phyloP scores from a whole-genome alignment of 106 monocot genomes.

The Agapanthus africanus region DNA sequence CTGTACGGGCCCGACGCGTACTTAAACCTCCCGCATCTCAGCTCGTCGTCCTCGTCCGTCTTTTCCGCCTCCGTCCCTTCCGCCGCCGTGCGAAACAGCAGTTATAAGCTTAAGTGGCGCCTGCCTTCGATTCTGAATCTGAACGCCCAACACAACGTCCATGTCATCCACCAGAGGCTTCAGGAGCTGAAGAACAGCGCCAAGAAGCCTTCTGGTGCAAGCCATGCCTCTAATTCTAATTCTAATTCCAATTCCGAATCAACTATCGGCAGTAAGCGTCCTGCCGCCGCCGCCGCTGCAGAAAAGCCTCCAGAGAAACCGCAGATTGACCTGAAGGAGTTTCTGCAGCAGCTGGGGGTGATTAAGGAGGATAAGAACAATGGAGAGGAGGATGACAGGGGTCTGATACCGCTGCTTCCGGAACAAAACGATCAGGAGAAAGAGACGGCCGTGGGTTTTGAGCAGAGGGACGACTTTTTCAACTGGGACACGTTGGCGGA shows the following conservation, averaged over 20 bases:
- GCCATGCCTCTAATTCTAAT: not conserved
- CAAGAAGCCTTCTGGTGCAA: not conserved
- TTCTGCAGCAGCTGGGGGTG: slow-evolving; percentile 84
- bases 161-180: slow-evolving; percentile 75
- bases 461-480: slow-evolving; percentile 22
- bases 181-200: slow-evolving; percentile 59
- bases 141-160: slow-evolving; percentile 85
- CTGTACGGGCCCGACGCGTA: slow-evolving; percentile 94
- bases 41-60: slow-evolving; percentile 9
- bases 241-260: not conserved
- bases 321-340: slow-evolving; percentile 87
- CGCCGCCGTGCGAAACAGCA: not conserved
- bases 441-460: slow-evolving; percentile 13
- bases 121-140: slow-evolving; percentile 69
- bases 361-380: slow-evolving; percentile 28
- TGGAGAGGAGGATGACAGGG: not conserved
- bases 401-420: not conserved
- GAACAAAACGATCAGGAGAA: not conserved
- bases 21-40: slow-evolving; percentile 93
- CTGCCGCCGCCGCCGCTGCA: too few species aligned
- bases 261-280: too few species aligned
- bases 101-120: slow-evolving; percentile 51
- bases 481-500: slow-evolving; percentile 73
- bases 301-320: slow-evolving; percentile 30
- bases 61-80: too few species aligned